A percentile compares a stretch with the other conserved stretches of the same genome.
These are phyloP conservation scores for Fusarium sp. DNA, from an alignment of 2,329 filamentous ascomycete species.

Conservation along the genomic window DNA sequence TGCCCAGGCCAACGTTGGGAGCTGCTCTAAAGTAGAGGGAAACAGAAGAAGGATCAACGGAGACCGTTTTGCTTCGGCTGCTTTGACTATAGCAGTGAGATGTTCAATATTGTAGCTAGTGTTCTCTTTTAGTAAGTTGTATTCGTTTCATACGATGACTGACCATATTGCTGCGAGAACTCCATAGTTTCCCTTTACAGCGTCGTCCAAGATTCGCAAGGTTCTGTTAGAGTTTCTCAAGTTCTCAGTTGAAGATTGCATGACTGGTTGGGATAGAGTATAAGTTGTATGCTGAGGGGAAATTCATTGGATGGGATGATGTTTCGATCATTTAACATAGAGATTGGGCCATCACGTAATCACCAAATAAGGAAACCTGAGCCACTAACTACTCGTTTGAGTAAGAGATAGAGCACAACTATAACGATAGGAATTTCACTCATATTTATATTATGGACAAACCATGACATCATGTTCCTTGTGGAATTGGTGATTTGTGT, in stretches of 20 bases:
- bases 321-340: too few species aligned
- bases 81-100: constrained; percentile 20
- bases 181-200: constrained; percentile 9
- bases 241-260: background rate
- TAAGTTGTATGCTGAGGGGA: background rate
- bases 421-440: too few species aligned
- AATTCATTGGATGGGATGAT: background rate
- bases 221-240: background rate
- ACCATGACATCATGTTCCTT: too few species aligned
- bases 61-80: constrained; percentile 20
- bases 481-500: too few species aligned
- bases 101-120: constrained; percentile 34
- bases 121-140: background rate
- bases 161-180: constrained; percentile 27
- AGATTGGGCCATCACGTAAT: background rate
- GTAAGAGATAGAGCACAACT: background rate
- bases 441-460: too few species aligned
- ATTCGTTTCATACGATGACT: background rate
- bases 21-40: constrained; percentile 8
- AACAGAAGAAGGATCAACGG: constrained; percentile 23
- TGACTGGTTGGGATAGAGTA: background rate
- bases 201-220: constrained; percentile 7
- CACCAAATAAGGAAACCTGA: background rate
- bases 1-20: constrained; percentile 17
- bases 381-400: background rate